Conservation (phyloP, 306 rosid genomes). For the Begonia peltatifolia region DNA sequence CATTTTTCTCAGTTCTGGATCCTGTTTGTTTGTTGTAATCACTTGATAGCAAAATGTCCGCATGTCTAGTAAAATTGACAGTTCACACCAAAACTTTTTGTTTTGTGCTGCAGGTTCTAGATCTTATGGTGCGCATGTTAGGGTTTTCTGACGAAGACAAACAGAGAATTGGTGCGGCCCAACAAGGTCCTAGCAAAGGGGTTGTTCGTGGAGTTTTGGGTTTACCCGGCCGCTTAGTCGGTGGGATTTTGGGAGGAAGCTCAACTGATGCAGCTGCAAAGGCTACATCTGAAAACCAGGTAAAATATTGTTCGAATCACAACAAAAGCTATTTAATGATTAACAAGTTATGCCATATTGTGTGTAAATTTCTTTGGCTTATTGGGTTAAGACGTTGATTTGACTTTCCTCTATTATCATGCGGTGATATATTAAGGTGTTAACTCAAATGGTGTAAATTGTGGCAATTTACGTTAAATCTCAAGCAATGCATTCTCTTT, state of each 20-base stretch:
- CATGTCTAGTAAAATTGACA: too few relatives aligned
- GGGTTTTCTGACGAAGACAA: slow-evolving; percentile 91
- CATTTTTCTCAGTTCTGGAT: background rate
- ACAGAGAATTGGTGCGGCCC: slow-evolving; percentile 83
- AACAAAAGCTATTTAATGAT: background rate
- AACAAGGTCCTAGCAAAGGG: slow-evolving; percentile 76
- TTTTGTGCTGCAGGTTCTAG: slow-evolving; percentile 54
- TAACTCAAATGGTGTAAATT: too few relatives aligned
- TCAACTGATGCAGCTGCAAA: slow-evolving; percentile 36
- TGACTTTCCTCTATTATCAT: background rate
- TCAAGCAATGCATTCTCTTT: background rate
- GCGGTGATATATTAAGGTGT: background rate
- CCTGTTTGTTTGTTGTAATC: background rate
- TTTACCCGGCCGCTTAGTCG: slow-evolving; percentile 89
- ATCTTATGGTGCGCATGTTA: slow-evolving; percentile 93
- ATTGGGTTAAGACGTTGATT: too few relatives aligned
- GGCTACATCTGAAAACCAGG: slow-evolving; percentile 66
- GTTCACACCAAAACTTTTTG: slow-evolving; percentile 3
- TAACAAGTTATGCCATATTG: too few relatives aligned
- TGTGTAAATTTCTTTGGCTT: too few relatives aligned
- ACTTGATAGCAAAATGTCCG: too few relatives aligned
- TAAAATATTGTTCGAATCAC: slow-evolving; percentile 8
- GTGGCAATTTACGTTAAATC: too few relatives aligned
- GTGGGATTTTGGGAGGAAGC: slow-evolving; percentile 78
- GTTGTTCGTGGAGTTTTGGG: slow-evolving; percentile 94